Percentiles rank a stretch among this genome's conserved stretches.
phyloP scores from a whole-genome alignment of 345 rosid genomes.

The Psidium guajava region DNA sequence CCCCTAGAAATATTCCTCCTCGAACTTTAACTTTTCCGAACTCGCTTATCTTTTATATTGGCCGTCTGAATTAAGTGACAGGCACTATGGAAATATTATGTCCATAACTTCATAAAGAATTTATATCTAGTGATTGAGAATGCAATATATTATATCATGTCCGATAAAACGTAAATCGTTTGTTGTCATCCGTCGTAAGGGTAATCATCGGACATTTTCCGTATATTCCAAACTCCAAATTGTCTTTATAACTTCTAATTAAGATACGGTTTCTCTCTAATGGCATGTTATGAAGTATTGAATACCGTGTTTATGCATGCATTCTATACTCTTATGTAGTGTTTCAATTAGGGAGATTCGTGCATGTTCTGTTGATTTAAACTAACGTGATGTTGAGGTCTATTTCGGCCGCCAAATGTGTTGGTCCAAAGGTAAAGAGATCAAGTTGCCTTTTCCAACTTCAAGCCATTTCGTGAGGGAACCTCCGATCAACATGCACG shows the following conservation, averaged over 20 bases:
- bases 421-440: background rate
- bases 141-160: background rate
- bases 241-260: background rate
- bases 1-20: background rate
- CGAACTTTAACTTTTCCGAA: background rate
- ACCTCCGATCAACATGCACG: background rate
- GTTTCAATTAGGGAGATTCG: background rate
- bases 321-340: background rate
- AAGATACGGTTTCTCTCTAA: background rate
- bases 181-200: background rate
- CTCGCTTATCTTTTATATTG: background rate
- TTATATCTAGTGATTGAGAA: background rate
- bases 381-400: too few relatives aligned
- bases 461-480: background rate
- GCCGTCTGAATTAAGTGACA: background rate
- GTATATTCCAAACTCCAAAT: background rate
- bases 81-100: too few relatives aligned
- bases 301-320: background rate
- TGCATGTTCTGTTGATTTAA: background rate
- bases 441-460: background rate
- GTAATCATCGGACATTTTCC: background rate
- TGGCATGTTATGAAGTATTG: background rate
- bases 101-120: background rate
- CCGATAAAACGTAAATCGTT: background rate
- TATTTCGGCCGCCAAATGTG: rapidly evolving